Conservation (phyloP, 164 flowering plant genomes). For the Paratinospora sagittata region DNA sequence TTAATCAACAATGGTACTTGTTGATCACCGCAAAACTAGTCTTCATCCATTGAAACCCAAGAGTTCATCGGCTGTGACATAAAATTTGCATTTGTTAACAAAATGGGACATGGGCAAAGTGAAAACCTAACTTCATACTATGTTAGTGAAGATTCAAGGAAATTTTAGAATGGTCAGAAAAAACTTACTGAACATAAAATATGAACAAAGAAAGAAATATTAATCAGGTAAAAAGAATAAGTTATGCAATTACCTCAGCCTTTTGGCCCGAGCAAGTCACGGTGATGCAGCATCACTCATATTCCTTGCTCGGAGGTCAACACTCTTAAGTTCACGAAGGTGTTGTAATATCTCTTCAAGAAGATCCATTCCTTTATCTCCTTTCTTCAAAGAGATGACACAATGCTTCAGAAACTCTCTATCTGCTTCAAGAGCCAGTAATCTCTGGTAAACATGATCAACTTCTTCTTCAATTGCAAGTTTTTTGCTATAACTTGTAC, state of each 20-base stretch:
- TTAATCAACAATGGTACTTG: neutral
- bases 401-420: constrained; percentile 79
- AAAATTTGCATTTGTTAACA: constrained; percentile 19
- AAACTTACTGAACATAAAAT: neutral
- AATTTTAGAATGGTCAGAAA: too few relatives aligned
- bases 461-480: constrained; percentile 68
- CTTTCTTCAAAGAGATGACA: constrained; percentile 73
- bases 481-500: constrained; percentile 31
- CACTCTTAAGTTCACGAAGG: constrained; percentile 64
- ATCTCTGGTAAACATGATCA: constrained; percentile 75
- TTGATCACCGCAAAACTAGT: constrained; percentile 1
- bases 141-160: too few relatives aligned
- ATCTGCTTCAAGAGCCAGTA: constrained; percentile 87
- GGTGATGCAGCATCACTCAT: constrained; percentile 27
- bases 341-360: constrained; percentile 85
- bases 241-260: constrained; percentile 11
- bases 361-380: constrained; percentile 81
- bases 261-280: neutral
- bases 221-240: neutral
- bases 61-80: constrained; percentile 1
- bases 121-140: neutral
- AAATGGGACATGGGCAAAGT: neutral
- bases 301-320: constrained; percentile 58
- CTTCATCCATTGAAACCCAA: neutral
- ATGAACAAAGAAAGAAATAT: neutral